Conservation (phyloP, 331 rosid species). For the Phaseolus coccineus region DNA sequence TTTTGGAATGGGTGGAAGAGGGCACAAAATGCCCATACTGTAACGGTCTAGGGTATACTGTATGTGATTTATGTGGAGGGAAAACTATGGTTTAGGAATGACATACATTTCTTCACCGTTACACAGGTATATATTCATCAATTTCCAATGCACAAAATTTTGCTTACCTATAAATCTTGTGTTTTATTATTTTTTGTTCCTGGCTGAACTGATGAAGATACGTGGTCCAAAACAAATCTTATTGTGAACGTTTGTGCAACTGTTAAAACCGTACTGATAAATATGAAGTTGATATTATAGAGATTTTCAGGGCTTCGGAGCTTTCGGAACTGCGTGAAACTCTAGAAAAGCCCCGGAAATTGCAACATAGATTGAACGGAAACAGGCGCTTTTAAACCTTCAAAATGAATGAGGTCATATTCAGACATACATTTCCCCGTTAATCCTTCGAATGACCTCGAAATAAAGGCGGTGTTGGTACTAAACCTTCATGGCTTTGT, state of each 20-base stretch:
- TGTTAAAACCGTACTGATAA: background rate
- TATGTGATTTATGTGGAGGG: constrained; percentile 75
- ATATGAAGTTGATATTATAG: constrained; percentile 8
- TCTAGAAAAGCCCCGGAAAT: background rate
- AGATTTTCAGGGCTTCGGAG: constrained; percentile 20
- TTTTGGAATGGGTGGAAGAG: constrained; percentile 90
- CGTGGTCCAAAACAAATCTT: constrained; percentile 12
- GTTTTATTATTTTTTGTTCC: constrained; percentile 18
- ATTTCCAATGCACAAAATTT: constrained; percentile 25
- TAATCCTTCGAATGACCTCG: background rate
- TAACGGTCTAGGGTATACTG: constrained; percentile 75
- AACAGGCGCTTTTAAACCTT: background rate
- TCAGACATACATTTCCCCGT: background rate
- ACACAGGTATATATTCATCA: constrained; percentile 31
- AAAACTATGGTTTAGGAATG: constrained; percentile 52
- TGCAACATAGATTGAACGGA: constrained; percentile 18
- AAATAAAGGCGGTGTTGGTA: background rate
- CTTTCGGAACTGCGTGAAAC: constrained; percentile 27
- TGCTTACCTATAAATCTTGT: background rate
- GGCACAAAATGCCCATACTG: constrained; percentile 84
- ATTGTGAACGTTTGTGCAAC: constrained; percentile 6
- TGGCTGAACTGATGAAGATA: background rate
- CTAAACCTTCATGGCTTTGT: background rate
- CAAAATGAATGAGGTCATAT: constrained; percentile 19
- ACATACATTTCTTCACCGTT: constrained; percentile 39